Percentiles rank a stretch among this genome's conserved stretches.
phyloP scores from a whole-genome alignment of 495 filamentous ascomycete species.

The Melanomma pulvis-pyrius region DNA sequence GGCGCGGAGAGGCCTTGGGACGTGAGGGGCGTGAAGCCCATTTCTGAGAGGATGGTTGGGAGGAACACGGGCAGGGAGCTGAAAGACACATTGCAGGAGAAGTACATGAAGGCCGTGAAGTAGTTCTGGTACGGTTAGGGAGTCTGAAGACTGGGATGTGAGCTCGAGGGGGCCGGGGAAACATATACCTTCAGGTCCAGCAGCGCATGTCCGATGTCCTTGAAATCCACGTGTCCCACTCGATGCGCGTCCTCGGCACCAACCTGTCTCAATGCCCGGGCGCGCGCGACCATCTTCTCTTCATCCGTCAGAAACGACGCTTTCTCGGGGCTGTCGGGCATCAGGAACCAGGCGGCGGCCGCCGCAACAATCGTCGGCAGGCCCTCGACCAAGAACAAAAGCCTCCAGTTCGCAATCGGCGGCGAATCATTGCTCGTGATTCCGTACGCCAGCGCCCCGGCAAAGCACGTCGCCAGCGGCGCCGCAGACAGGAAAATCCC shows the following conservation, averaged over 20 bases:
- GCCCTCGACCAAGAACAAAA: conserved; percentile 84
- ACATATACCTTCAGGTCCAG: conserved; percentile 58
- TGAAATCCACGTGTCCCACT: conserved; percentile 57
- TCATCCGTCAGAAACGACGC: conserved; percentile 71
- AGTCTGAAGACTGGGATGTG: not conserved
- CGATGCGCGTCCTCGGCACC: conserved; percentile 54
- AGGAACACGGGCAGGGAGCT: conserved; percentile 86
- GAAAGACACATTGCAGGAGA: conserved; percentile 68
- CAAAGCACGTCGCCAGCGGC: conserved; percentile 80
- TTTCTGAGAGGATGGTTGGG: conserved; percentile 74
- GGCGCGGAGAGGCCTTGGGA: conserved; percentile 81
- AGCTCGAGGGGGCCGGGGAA: not conserved
- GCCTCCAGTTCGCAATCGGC: conserved; percentile 71
- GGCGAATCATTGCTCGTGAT: conserved; percentile 70
- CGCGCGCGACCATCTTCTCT: conserved; percentile 69
- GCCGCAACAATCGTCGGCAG: conserved; percentile 71
- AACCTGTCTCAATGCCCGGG: conserved; percentile 63
- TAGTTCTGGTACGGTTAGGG: conserved; percentile 42
- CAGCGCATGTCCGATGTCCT: conserved; percentile 61
- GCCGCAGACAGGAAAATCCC: conserved; percentile 79
- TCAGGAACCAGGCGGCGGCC: conserved; percentile 63
- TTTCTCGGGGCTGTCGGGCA: conserved; percentile 72
- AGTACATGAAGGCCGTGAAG: conserved; percentile 51
- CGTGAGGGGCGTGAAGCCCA: conserved; percentile 73
- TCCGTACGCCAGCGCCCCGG: conserved; percentile 79